These are phyloP conservation scores for Chaetoceros muelleri DNA, from an alignment of 108 stramenopile species.

Conservation along the genomic window DNA sequence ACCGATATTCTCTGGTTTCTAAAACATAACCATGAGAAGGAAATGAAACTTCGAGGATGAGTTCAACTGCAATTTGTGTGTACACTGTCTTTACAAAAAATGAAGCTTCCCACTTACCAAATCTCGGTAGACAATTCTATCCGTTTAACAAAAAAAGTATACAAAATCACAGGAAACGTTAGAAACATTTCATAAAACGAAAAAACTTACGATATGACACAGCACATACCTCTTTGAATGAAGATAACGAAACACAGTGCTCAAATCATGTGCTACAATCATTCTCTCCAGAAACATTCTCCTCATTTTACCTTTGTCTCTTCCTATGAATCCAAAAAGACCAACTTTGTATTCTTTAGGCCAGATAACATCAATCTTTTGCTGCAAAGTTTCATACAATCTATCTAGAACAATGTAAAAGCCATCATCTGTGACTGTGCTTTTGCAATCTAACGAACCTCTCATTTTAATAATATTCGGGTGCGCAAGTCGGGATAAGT, in stretches of 20 bases:
- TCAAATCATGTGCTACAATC: conserved; percentile 64
- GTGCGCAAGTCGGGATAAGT: conserved; percentile 51
- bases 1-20: conserved; percentile 2
- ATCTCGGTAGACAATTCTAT: no score
- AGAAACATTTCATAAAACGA: no score
- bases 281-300: conserved; percentile 44
- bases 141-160: no score
- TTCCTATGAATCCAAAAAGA: neutral
- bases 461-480: conserved; percentile 88
- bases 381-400: conserved; percentile 14
- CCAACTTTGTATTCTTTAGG: neutral
- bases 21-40: no score
- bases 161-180: no score
- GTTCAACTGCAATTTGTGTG: no score
- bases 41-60: no score
- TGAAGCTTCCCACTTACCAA: no score
- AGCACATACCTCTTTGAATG: conserved; percentile 48
- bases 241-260: conserved; percentile 61
- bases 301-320: neutral
- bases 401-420: conserved; percentile 27
- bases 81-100: no score
- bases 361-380: conserved; percentile 6
- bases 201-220: no score
- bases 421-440: conserved; percentile 21
- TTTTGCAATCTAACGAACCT: conserved; percentile 18